Evolutionary conservation across 805 yeast species (phyloP).

Genomic region (Tetrapisispora namnaoensis): DNA sequence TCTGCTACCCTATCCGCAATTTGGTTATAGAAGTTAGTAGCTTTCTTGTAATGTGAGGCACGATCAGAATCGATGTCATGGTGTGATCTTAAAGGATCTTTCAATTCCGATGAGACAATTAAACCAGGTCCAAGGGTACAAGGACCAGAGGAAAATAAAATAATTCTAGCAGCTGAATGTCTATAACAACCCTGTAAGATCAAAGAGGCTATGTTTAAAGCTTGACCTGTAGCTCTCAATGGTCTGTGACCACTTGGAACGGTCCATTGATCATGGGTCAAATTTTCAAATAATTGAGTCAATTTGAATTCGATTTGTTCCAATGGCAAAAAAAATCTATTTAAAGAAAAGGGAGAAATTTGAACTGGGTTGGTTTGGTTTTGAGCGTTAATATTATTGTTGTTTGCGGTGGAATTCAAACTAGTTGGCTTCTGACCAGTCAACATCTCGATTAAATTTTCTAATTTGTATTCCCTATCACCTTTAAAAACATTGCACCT

Average conservation of each 20-base stretch:
- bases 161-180: conserved; percentile 79
- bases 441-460: conserved; percentile 51
- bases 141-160: conserved; percentile 90
- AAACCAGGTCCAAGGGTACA: conserved; percentile 92
- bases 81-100: conserved; percentile 96
- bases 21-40: conserved; percentile 68
- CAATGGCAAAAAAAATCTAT: conserved; percentile 64
- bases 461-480: conserved; percentile 61
- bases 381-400: conserved; percentile 10
- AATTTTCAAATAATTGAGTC: conserved; percentile 65
- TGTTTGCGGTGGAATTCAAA: background rate
- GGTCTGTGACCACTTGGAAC: conserved; percentile 78
- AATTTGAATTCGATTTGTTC: conserved; percentile 76
- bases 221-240: conserved; percentile 86
- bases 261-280: conserved; percentile 82
- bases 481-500: conserved; percentile 83
- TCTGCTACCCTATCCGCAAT: conserved; percentile 62
- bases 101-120: conserved; percentile 82
- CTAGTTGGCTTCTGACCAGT: conserved; percentile 41
- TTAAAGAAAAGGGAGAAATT: conserved; percentile 36
- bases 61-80: conserved; percentile 88
- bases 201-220: conserved; percentile 74
- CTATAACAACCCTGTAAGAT: conserved; percentile 74
- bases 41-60: conserved; percentile 81
- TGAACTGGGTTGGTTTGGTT: conserved; percentile 24